phyloP scores from a whole-genome alignment of 306 rosid species.

The Herpetospermum pedunculosum region DNA sequence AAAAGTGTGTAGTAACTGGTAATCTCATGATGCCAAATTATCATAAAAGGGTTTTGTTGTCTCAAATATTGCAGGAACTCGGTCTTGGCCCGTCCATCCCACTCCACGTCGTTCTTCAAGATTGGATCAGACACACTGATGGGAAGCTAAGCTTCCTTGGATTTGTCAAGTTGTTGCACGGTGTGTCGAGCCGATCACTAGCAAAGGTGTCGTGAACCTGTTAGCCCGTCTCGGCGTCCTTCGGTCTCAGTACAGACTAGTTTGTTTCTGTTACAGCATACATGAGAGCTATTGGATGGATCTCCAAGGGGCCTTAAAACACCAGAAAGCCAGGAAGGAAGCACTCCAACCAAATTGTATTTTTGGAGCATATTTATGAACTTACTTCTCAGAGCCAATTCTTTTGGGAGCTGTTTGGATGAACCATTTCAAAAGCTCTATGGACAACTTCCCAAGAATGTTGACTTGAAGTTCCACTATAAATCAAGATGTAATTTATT shows the following conservation, averaged over 20 bases:
- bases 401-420: slow-evolving; percentile 11
- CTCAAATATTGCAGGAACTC: slow-evolving; percentile 44
- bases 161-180: slow-evolving; percentile 79
- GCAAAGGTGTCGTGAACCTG: slow-evolving; percentile 47
- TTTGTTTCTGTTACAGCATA: not conserved
- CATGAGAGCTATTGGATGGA: not conserved
- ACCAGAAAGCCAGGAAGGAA: not conserved
- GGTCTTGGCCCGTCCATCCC: slow-evolving; percentile 99
- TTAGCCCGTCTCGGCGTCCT: not conserved
- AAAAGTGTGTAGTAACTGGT: not conserved
- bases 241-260: not conserved
- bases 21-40: not conserved
- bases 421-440: slow-evolving; percentile 2
- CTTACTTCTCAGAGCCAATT: slow-evolving; percentile 1
- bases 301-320: not conserved
- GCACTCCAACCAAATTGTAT: not conserved
- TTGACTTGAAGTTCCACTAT: slow-evolving; percentile 6
- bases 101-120: slow-evolving; percentile 82
- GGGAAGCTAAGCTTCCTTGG: slow-evolving; percentile 97
- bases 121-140: slow-evolving; percentile 97
- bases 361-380: not conserved
- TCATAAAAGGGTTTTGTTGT: not conserved
- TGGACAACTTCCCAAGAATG: slow-evolving; percentile 8
- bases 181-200: slow-evolving; percentile 66
- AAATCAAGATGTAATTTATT: slow-evolving; percentile 7